Base-by-base conservation (phyloP, 2,329 filamentous ascomycete genomes). In the Neonectria punicea region DNA sequence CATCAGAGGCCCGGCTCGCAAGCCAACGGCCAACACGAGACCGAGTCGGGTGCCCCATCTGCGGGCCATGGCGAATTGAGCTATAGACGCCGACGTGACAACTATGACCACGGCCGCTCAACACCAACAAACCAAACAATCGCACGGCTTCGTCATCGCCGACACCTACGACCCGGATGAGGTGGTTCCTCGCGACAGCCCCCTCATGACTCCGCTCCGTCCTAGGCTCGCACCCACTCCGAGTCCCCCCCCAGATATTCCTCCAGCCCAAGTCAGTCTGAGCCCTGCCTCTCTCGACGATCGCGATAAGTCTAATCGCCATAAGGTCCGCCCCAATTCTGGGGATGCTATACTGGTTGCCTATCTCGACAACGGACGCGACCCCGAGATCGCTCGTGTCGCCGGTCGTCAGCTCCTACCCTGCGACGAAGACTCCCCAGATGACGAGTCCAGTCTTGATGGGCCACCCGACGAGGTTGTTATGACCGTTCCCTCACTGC, bases 291-390 rank as follows among this genome's bases (percentile, higher is more conserved):
- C 67, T 50, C 61, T 63, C 74, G 73, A 73, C 74, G 70, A 71
- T 84, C 72, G 85, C 86, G 76, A 78, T 77, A 83, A 82, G 76
- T 84, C 82, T 82, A 80, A 82, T 83, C 80, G 79, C 69, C 81
- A 76, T 73, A 88, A 87, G 85, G 80, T 84, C 67, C 82, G 79
- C 69, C 82, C 86, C 46, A 87, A 81, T 72, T 86, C 87, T 75
- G 88, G 86, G 72, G 89, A 92, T 85, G 87, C 84, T 71, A 89
- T 93, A 68, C 84, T 95, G 77, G 85, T 95, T 67, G 80, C 82
- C 62, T 83, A 85, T 77, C 85, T 94, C 81, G 87, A 82, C 71
- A 87, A 83, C 74, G 88, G 89, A 73, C 88, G 89, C 74, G 83
- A 83, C 70, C 89, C 87, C 55, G 89, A 93, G 55, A 86, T 93